A percentile compares a stretch with the other conserved stretches of the same genome.
Evolutionary conservation across 345 rosid species (phyloP).

Genomic region (Melastoma malabathricum): DNA sequence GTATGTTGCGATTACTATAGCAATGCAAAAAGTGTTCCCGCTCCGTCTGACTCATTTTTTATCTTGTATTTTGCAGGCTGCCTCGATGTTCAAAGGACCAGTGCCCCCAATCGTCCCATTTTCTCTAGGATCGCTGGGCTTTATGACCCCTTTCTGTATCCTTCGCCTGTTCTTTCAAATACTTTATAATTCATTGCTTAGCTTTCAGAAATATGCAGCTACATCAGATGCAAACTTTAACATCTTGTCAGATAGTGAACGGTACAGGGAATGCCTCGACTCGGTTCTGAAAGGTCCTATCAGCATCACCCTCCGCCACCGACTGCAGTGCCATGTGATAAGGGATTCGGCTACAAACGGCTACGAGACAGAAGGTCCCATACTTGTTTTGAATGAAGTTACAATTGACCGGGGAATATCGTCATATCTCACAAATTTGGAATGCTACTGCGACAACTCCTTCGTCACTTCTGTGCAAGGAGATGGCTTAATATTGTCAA

Average conservation of each 20-base stretch:
- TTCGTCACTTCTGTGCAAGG: constrained; percentile 99
- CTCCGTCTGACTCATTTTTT: not conserved
- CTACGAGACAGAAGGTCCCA: constrained; percentile 56
- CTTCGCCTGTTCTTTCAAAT: constrained; percentile 15
- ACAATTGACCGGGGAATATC: constrained; percentile 97
- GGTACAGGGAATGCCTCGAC: constrained; percentile 69
- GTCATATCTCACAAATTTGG: constrained; percentile 87
- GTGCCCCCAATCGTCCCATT: constrained; percentile 97
- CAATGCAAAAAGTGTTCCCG: too few relatives aligned
- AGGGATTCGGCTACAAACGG: constrained; percentile 76
- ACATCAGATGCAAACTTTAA: constrained; percentile 15
- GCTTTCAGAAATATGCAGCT: too few relatives aligned
- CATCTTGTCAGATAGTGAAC: constrained; percentile 59
- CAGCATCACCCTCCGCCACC: constrained; percentile 82
- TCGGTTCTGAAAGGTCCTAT: constrained; percentile 74
- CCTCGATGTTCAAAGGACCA: constrained; percentile 97
- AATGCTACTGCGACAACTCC: constrained; percentile 88
- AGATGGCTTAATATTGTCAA: constrained; percentile 83
- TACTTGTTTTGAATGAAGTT: constrained; percentile 90
- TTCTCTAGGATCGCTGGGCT: constrained; percentile 94
- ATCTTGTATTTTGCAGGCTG: constrained; percentile 46
- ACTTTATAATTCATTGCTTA: not conserved
- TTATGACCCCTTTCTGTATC: constrained; percentile 99
- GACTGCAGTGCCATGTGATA: constrained; percentile 68
- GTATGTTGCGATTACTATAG: too few relatives aligned